Percentiles rank a stretch among this genome's conserved stretches.
Evolutionary conservation across 345 rosid species (phyloP).

Genomic region (Euclidium syriacum): DNA sequence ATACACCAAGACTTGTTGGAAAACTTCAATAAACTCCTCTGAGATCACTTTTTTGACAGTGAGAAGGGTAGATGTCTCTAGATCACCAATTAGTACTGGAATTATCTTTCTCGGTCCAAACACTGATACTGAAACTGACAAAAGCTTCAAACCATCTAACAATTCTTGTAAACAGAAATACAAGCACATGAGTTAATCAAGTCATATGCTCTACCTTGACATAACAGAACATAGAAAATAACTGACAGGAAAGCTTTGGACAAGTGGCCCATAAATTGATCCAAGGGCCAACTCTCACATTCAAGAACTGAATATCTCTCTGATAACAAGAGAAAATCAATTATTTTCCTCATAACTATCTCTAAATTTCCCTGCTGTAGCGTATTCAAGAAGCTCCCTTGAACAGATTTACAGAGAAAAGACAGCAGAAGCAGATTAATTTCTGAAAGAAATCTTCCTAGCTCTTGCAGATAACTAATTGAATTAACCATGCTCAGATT

Average conservation of each 20-base stretch:
- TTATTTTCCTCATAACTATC: slow-evolving; percentile 38
- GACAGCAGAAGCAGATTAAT: slow-evolving; percentile 47
- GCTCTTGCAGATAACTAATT: slow-evolving; percentile 45
- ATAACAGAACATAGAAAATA: slow-evolving; percentile 12
- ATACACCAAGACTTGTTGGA: slow-evolving; percentile 72
- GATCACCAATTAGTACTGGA: slow-evolving; percentile 31
- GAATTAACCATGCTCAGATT: slow-evolving; percentile 32
- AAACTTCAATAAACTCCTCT: slow-evolving; percentile 46
- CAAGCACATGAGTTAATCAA: slow-evolving; percentile 5
- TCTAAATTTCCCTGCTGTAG: slow-evolving; percentile 42
- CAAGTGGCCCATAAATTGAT: slow-evolving; percentile 64
- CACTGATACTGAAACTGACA: slow-evolving; percentile 57
- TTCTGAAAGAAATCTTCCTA: slow-evolving; percentile 78
- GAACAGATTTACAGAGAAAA: slow-evolving; percentile 47
- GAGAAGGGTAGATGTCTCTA: slow-evolving; percentile 23
- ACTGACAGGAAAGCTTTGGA: slow-evolving; percentile 74
- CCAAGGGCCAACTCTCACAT: slow-evolving; percentile 79
- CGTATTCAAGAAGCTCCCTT: slow-evolving; percentile 47
- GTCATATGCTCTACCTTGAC: slow-evolving; percentile 1
- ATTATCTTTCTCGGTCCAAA: slow-evolving; percentile 75
- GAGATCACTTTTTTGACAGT: slow-evolving; percentile 36
- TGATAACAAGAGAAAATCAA: slow-evolving; percentile 54
- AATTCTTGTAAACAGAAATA: slow-evolving; percentile 49
- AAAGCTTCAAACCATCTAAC: slow-evolving; percentile 61
- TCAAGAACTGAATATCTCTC: slow-evolving; percentile 39